Evolutionary conservation across 2,329 filamentous ascomycete genomes (phyloP), one percentile per base, ranked within the genome.

Genomic region (Leptodontidium sp.): DNA sequence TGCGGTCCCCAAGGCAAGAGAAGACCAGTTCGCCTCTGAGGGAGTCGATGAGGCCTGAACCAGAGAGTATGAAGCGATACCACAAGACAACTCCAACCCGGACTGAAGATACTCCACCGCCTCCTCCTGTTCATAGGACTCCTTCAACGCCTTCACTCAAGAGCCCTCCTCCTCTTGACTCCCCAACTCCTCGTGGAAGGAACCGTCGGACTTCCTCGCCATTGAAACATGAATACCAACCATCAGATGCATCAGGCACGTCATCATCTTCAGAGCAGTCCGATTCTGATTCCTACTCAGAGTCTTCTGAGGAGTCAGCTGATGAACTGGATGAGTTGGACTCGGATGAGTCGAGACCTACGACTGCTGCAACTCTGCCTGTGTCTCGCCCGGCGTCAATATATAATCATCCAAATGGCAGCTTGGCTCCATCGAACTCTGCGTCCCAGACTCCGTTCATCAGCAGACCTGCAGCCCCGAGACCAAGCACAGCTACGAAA

Each of bases 151-250:
- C 90, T 74, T 74, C 80, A 66, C 75, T 82, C 71, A 78, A 81
- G 78, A 75, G 69, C 4, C 53, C 68, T 21, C 71, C 74, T 40
- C 61, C 72, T 11, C 68, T 77, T 38, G 76, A 77, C 8, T 71
- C 69, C 9, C 70, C 73, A 8, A 73, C 72, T 6, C 70, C 75
- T n/a, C 72, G 70, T 52, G 66, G 57, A 9, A 75, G 65, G 26
- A 87, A 91, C 77, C 88, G 94, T 55, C 89, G 94, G 21, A 91
- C 90, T 1, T 98, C 96, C 0, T 99, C 96, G 1, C 96, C 96
- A 0, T 84, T 99, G 61, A 99, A 99, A 82, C 95, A 98, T 78
- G 95, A 99, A 81, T 99, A 98, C 76, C 91, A 94, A 71, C 95
- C 95, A 15, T 98, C 96, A 0, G 88, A 90, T 59, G 89, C 87